Conservation (phyloP, 331 rosid genomes). For the Erythrophleum ivorense region DNA sequence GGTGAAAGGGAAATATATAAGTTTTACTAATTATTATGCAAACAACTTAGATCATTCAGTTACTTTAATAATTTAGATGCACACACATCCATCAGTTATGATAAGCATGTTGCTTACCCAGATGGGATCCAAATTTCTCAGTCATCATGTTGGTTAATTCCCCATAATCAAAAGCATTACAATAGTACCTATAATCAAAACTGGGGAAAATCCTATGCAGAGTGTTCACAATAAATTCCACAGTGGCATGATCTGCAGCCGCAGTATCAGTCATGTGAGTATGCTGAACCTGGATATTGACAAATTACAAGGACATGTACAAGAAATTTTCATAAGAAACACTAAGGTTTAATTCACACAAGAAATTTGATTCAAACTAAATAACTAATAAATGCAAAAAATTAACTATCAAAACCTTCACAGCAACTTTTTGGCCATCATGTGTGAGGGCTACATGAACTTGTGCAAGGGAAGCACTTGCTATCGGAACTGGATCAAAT, state of each 20-base stretch:
- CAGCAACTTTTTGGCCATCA: slow-evolving; percentile 95
- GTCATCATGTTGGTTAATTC: slow-evolving; percentile 25
- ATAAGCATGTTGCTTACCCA: slow-evolving; percentile 29
- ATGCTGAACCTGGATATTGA: slow-evolving; percentile 86
- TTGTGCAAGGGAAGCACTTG: slow-evolving; percentile 99
- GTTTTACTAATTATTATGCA: background rate
- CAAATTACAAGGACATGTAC: slow-evolving; percentile 30
- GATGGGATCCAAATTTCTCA: slow-evolving; percentile 37
- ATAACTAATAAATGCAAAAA: slow-evolving; percentile 9
- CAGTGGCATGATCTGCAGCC: slow-evolving; percentile 92
- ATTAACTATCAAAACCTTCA: slow-evolving; percentile 69
- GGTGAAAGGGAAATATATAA: too few relatives aligned
- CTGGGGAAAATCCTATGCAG: slow-evolving; percentile 79
- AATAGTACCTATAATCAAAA: slow-evolving; percentile 85
- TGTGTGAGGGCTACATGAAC: slow-evolving; percentile 85
- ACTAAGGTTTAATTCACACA: slow-evolving; percentile 17
- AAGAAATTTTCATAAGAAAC: slow-evolving; percentile 38
- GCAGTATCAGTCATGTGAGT: slow-evolving; percentile 96
- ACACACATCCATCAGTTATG: slow-evolving; percentile 29
- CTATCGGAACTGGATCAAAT: slow-evolving; percentile 84
- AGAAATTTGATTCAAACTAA: slow-evolving; percentile 46
- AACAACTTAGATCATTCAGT: slow-evolving; percentile 26
- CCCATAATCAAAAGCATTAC: slow-evolving; percentile 24
- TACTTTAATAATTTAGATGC: slow-evolving; percentile 25
- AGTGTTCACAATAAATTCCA: slow-evolving; percentile 78